phyloP scores from a whole-genome alignment of 805 yeast species.

The Cyberlindnera veronae region DNA sequence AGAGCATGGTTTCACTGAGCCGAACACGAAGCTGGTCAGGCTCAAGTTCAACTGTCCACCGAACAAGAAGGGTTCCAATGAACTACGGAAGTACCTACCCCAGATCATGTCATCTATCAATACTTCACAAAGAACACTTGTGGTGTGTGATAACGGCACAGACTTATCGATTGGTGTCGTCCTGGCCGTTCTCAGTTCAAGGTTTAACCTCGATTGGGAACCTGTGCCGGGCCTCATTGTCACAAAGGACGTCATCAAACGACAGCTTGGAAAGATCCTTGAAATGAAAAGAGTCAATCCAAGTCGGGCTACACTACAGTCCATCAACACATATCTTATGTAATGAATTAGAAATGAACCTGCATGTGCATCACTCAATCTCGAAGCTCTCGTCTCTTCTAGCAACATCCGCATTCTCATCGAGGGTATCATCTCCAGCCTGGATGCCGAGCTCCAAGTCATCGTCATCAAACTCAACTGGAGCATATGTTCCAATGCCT shows the following conservation, averaged over 20 bases:
- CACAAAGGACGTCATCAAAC: conserved; percentile 51
- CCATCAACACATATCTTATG: conserved; percentile 61
- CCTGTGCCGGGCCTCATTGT: conserved; percentile 20
- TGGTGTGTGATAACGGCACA: conserved; percentile 61
- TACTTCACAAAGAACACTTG: conserved; percentile 20
- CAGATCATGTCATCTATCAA: conserved; percentile 33
- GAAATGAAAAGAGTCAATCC: conserved; percentile 59
- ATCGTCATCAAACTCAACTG: conserved; percentile 3
- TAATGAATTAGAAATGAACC: too few species aligned
- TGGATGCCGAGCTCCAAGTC: conserved; percentile 21
- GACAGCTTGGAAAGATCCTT: conserved; percentile 50
- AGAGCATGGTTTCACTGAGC: neutral
- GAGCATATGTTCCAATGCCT: conserved; percentile 1
- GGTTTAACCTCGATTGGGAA: conserved; percentile 43
- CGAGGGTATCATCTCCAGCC: conserved; percentile 9
- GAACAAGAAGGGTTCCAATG: conserved; percentile 66
- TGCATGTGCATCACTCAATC: too few species aligned
- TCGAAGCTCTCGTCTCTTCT: neutral
- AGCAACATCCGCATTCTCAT: neutral
- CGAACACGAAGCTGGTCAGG: neutral
- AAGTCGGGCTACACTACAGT: conserved; percentile 70
- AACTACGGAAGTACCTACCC: conserved; percentile 47
- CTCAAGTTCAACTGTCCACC: conserved; percentile 19
- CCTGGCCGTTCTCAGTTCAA: conserved; percentile 46
- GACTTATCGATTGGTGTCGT: conserved; percentile 66